These are phyloP conservation scores for Penicillium sp. DNA, from an alignment of 2,329 filamentous ascomycete genomes.

Conservation along the genomic window DNA sequence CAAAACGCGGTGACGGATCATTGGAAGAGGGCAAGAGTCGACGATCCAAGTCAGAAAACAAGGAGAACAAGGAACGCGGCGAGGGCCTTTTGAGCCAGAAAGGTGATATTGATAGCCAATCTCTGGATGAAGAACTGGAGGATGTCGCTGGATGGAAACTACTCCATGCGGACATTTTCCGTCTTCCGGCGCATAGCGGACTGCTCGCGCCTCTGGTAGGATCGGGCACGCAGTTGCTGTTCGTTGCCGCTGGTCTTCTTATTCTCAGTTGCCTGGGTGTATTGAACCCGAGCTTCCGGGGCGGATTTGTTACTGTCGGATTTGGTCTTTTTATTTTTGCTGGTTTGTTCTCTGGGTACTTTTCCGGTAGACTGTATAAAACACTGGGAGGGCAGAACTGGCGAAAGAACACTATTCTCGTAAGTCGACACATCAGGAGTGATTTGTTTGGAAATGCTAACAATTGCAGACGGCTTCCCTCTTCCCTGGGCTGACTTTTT, in stretches of 20 bases:
- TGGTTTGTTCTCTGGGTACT: constrained; percentile 81
- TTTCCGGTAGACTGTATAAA: constrained; percentile 76
- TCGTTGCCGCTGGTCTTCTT: constrained; percentile 72
- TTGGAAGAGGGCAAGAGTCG: constrained; percentile 61
- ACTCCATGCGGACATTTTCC: constrained; percentile 83
- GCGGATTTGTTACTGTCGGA: constrained; percentile 80
- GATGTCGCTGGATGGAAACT: constrained; percentile 86
- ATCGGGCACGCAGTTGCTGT: constrained; percentile 80
- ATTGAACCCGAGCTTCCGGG: constrained; percentile 82
- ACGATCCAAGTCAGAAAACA: constrained; percentile 46
- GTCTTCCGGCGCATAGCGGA: constrained; percentile 64
- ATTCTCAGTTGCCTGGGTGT: constrained; percentile 70
- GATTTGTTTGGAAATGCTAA: constrained; percentile 17
- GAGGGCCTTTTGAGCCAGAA: constrained; percentile 59
- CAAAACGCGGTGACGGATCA: constrained; percentile 66
- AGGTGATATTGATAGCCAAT: constrained; percentile 51
- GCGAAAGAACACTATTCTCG: constrained; percentile 68
- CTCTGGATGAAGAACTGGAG: constrained; percentile 70
- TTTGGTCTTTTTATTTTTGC: constrained; percentile 79
- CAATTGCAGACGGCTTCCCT: constrained; percentile 61
- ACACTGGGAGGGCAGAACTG: constrained; percentile 75
- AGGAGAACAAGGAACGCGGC: constrained; percentile 51
- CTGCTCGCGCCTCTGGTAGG: constrained; percentile 77
- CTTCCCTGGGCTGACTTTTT: constrained; percentile 74
- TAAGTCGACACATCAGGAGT: constrained; percentile 23